Evolutionary conservation across 805 yeast species (phyloP), one percentile per base, ranked within the genome.

Genomic region (Candida ortonii): DNA sequence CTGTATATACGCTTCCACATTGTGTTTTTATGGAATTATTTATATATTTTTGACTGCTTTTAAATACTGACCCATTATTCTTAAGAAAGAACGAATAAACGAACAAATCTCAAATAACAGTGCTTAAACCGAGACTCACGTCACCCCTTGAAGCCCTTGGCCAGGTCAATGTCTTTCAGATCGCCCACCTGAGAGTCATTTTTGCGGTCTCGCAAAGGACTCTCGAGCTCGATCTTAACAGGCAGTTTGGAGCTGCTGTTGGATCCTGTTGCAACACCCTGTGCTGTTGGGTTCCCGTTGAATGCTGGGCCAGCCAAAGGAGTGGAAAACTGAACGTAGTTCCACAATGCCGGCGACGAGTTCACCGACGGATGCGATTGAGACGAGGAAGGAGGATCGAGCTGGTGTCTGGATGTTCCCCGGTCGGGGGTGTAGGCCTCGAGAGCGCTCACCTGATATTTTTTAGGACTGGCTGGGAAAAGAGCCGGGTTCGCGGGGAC

Each of bases 281-380:
- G 40, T 21, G 37, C 44, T 10, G 24, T 42, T 15, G 30, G 40
- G 25, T 36, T 39, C 17, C 45, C 45, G 30, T 40, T 41, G n/a
- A 44, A 40, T 5, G 52, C 41, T 5, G 43, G 41, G 0, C 50
- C 57, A 7, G 57, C 63, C 24, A 59, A 29, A 2, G 65, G 64
- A 1, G 64, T 60, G 9, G 68, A 63, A 31, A 89, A 79, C 51
- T 88, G 96, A 52, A 89, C 86, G 62, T 85, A 80, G 55, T 84
- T 85, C 97, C 96, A 86, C 39, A 89, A 75, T 12, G 95, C 96
- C 1, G 97, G 97, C 1, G 95, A 85, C 19, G 82, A 75, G 30
- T 64, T 70, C 6, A 53, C 63, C 61, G 74, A 62, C 64, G 59
- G 58, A 65, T 55, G 56, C 25, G 62, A 64, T 52, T 55, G 68